phyloP scores from a whole-genome alignment of 2,329 filamentous ascomycete genomes.

The Penicillium oxalicum region DNA sequence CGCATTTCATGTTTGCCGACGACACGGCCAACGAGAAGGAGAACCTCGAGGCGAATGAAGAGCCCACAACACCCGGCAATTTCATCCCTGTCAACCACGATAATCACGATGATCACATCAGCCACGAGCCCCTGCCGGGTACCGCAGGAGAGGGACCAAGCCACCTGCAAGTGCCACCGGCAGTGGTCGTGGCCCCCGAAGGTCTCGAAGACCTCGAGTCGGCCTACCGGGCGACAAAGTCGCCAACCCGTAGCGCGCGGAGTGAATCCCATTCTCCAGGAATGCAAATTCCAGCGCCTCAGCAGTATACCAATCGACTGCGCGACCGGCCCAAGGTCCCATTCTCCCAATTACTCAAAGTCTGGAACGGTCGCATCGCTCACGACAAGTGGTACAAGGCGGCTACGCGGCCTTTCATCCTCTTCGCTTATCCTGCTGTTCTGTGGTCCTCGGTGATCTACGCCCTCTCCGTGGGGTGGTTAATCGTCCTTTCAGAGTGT shows the following conservation, averaged over 20 bases:
- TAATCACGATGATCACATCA: slow-evolving; percentile 2
- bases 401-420: slow-evolving; percentile 71
- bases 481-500: slow-evolving; percentile 89
- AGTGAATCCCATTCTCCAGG: slow-evolving; percentile 29
- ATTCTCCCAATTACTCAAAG: slow-evolving; percentile 66
- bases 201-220: slow-evolving; percentile 27
- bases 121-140: slow-evolving; percentile 8
- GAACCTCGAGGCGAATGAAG: slow-evolving; percentile 3
- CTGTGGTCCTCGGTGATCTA: slow-evolving; percentile 86
- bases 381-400: slow-evolving; percentile 75
- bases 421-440: slow-evolving; percentile 81
- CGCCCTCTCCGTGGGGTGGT: slow-evolving; percentile 82
- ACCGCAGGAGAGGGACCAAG: slow-evolving; percentile 11
- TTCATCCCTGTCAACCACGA: background rate
- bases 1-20: slow-evolving; percentile 55
- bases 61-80: background rate
- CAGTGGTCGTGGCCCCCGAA: background rate
- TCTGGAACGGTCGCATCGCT: slow-evolving; percentile 72
- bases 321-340: slow-evolving; percentile 62
- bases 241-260: slow-evolving; percentile 27
- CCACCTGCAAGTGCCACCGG: slow-evolving; percentile 4
- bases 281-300: slow-evolving; percentile 22
- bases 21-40: slow-evolving; percentile 21
- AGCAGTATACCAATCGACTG: slow-evolving; percentile 64
- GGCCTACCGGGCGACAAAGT: slow-evolving; percentile 14